Evolutionary conservation across 129 eudicot species (phyloP).

Genomic region (Chrysanthemum makinoi): DNA sequence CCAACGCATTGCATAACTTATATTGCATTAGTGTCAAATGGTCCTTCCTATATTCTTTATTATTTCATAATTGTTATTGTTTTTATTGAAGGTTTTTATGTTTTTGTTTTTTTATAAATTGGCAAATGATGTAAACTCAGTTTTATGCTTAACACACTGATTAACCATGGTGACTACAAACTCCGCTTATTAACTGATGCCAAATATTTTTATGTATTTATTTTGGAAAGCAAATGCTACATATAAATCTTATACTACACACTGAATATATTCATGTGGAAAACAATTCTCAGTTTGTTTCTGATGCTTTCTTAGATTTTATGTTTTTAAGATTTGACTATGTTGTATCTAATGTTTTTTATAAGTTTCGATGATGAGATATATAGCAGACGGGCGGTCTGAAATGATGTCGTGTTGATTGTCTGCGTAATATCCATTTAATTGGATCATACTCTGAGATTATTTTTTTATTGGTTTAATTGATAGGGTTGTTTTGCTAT

Average conservation of each 20-base stretch:
- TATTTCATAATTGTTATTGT: too few species aligned
- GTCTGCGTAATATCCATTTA: constrained; percentile 61
- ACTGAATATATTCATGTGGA: constrained; percentile 49
- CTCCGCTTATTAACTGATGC: constrained; percentile 96
- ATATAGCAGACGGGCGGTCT: constrained; percentile 97
- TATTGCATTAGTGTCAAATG: constrained; percentile 85
- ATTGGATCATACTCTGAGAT: constrained; percentile 62
- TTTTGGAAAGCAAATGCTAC: constrained; percentile 35
- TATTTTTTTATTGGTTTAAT: neutral
- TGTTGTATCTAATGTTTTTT: neutral
- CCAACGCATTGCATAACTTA: constrained; percentile 74
- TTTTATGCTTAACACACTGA: constrained; percentile 59
- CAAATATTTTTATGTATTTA: neutral
- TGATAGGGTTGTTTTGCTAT: neutral
- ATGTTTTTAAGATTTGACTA: neutral
- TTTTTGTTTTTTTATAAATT: neutral
- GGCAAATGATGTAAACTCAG: constrained; percentile 53
- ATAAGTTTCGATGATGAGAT: constrained; percentile 45
- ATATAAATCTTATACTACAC: constrained; percentile 50
- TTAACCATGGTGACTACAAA: constrained; percentile 45
- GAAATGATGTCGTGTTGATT: constrained; percentile 97
- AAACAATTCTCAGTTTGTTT: constrained; percentile 38
- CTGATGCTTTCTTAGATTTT: constrained; percentile 37
- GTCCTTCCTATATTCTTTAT: constrained; percentile 49
- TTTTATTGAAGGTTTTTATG: too few species aligned